These are phyloP conservation scores for Rutstroemia sp. DNA, from an alignment of 2,329 filamentous ascomycete species.

Conservation along the genomic window DNA sequence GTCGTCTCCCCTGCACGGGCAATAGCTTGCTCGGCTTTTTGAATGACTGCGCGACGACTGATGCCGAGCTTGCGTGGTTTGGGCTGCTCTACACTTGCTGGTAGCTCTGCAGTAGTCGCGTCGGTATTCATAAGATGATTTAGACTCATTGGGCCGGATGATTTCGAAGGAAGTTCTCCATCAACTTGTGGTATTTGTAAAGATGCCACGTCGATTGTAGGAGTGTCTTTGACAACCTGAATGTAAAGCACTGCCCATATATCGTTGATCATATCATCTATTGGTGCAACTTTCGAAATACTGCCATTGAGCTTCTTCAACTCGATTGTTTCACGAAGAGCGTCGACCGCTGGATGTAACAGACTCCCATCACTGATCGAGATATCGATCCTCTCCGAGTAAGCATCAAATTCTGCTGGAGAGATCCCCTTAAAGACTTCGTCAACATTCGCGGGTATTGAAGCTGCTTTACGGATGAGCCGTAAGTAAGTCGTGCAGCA, in stretches of 20 bases:
- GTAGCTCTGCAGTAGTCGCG: constrained; percentile 21
- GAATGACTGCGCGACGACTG: constrained; percentile 42
- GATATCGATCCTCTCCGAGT: constrained; percentile 50
- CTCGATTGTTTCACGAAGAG: constrained; percentile 59
- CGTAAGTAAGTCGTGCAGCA: constrained; percentile 29
- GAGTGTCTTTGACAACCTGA: constrained; percentile 54
- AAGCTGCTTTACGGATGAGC: constrained; percentile 48
- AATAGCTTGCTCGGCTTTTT: constrained; percentile 54
- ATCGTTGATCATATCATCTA: constrained; percentile 92
- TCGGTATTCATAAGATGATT: constrained; percentile 29
- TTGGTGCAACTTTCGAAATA: constrained; percentile 74
- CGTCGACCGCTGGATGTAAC: constrained; percentile 45
- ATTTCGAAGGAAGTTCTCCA: constrained; percentile 34
- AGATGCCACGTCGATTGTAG: constrained; percentile 30
- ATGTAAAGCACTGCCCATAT: constrained; percentile 74
- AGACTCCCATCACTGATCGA: constrained; percentile 46
- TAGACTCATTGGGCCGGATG: constrained; percentile 27
- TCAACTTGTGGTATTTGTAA: constrained; percentile 39
- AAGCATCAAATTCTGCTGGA: constrained; percentile 56
- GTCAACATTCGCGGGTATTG: constrained; percentile 53
- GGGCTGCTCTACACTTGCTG: constrained; percentile 19
- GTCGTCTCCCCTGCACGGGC: constrained; percentile 31
- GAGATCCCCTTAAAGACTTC: constrained; percentile 58
- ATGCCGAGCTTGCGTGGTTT: constrained; percentile 25
- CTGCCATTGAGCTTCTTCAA: constrained; percentile 76